Conservation (phyloP, 2,329 filamentous ascomycete species). For the Penicillium sp. region DNA sequence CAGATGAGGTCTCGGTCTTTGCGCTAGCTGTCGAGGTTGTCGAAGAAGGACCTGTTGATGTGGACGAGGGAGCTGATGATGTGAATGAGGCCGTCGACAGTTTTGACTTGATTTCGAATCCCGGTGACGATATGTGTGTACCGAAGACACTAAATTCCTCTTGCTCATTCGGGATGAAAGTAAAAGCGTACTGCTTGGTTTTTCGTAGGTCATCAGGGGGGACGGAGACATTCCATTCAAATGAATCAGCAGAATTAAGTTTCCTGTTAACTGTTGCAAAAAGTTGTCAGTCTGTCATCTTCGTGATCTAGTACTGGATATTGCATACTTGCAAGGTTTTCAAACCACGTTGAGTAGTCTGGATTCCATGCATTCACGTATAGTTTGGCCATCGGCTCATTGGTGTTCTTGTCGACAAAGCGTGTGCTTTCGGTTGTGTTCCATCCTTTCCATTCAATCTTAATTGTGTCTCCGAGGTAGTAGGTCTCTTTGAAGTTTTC, state of each 20-base stretch:
- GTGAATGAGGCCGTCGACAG: neutral
- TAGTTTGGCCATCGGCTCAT: neutral
- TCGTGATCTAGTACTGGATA: neutral
- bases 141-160: neutral
- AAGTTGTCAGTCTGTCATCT: neutral
- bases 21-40: neutral
- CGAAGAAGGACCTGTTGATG: neutral
- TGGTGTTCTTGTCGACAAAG: neutral
- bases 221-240: neutral
- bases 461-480: neutral
- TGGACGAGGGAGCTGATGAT: neutral
- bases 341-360: neutral
- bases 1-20: neutral
- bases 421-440: neutral
- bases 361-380: neutral
- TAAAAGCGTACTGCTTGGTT: neutral
- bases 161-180: neutral
- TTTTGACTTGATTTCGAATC: neutral
- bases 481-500: neutral
- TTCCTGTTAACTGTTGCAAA: neutral
- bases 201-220: neutral
- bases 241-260: neutral
- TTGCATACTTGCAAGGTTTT: neutral
- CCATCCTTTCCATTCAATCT: neutral
- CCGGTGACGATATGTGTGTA: neutral